Evolutionary conservation across 225 moss, liverwort and hornwort genomes (phyloP), one percentile per base, ranked within the genome.

Genomic region (Marchantia polymorpha): DNA sequence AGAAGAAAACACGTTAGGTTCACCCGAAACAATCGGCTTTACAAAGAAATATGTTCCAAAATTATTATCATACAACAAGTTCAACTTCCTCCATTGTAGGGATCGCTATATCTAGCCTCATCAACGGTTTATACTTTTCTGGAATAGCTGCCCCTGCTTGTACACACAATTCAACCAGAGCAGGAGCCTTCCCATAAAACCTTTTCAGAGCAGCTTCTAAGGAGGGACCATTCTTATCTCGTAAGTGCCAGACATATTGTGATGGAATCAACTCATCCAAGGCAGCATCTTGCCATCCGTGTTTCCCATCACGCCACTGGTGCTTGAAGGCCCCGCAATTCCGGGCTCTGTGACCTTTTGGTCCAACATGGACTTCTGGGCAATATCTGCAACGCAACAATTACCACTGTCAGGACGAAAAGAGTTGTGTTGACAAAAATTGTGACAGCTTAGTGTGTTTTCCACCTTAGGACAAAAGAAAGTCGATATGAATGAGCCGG

Each of bases 231-330:
- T 91, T 74, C 22, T 55, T 58, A 71, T 95, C 95, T 51, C 87
- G 88, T 61, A 93, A 60, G 81, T 99, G 95, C 99, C 99, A 99
- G 56, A 95, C 99, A 84, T 79, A 92, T 88, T 90, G 89, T 75
- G 92, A 89, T 75, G 95, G 93, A 70, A 99, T 91, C 74, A 99
- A 82, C 77, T 99, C 99, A 49, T 99, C 87, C 83, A 95, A n/a
- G 71, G 92, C 84, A 75, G 99, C 92, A 75, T 93, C 99, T 86
- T 99, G 95, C 99, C 99, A 99, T 75, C 99, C 95, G 79, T 99
- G 99, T 83, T 91, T 89, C 47, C 99, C 99, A 60, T 99, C 92
- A 49, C 95, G 92, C 99, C 99, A 99, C 82, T 95, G 99, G 82
- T 99, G 95, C 81, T 99, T 99, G 73, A 91, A 99, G 48, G 95